Evolutionary conservation across 2,329 filamentous ascomycete species (phyloP).

Genomic region (Bipolaris gigantea): DNA sequence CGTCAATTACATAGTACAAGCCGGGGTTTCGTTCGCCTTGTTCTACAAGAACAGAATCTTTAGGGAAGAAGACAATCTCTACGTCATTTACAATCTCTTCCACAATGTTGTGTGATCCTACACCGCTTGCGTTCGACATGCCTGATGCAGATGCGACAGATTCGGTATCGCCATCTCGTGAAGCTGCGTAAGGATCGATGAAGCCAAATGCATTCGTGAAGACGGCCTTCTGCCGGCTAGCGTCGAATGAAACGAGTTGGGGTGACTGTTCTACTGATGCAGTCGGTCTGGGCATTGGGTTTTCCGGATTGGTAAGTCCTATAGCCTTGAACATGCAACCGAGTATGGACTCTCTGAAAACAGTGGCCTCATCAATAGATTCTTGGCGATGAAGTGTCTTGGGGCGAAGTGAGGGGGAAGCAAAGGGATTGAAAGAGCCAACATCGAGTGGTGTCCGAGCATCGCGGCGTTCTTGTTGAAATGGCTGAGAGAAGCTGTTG

Average conservation of each 20-base stretch:
- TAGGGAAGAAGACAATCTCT: constrained; percentile 96
- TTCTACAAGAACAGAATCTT: constrained; percentile 91
- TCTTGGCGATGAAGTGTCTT: constrained; percentile 69
- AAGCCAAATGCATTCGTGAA: constrained; percentile 90
- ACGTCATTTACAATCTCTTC: constrained; percentile 88
- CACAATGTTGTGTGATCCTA: constrained; percentile 65
- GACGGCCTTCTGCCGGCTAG: constrained; percentile 74
- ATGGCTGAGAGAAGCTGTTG: constrained; percentile 54
- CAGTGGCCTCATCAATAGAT: constrained; percentile 79
- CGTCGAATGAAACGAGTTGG: constrained; percentile 79
- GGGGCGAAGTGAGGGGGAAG: constrained; percentile 34
- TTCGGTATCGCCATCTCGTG: constrained; percentile 80
- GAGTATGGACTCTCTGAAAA: constrained; percentile 87
- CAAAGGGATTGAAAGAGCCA: constrained; percentile 48
- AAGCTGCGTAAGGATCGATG: constrained; percentile 80
- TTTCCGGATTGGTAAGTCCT: constrained; percentile 71
- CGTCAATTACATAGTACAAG: constrained; percentile 95
- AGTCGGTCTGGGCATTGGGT: constrained; percentile 62
- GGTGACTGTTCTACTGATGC: constrained; percentile 84
- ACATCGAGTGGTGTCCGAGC: constrained; percentile 51
- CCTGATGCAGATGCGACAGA: constrained; percentile 65
- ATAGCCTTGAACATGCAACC: constrained; percentile 96
- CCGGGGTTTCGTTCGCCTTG: constrained; percentile 97
- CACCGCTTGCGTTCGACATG: constrained; percentile 55
- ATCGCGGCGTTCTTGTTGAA: constrained; percentile 49